These are phyloP conservation scores for Claviceps citrina DNA, from an alignment of 2,329 filamentous ascomycete species.

Conservation along the genomic window DNA sequence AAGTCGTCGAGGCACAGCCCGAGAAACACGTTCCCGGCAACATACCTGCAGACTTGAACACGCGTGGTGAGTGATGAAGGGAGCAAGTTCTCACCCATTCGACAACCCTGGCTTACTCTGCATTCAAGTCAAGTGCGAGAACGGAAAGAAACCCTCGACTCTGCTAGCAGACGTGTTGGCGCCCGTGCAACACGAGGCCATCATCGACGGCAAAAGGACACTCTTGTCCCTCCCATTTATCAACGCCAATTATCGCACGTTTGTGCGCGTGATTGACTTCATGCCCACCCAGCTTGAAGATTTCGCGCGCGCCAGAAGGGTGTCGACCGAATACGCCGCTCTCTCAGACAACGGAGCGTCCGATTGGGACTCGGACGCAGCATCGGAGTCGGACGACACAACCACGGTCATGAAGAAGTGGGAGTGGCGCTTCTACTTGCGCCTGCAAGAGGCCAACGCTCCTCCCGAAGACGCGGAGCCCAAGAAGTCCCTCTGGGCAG, in stretches of 20 bases:
- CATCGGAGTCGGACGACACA: constrained; percentile 13
- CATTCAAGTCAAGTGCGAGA: constrained; percentile 30
- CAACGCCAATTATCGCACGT: constrained; percentile 53
- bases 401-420: constrained; percentile 27
- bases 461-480: constrained; percentile 11
- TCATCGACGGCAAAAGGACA: constrained; percentile 22
- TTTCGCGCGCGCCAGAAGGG: constrained; percentile 42
- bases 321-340: constrained; percentile 29
- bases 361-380: constrained; percentile 7
- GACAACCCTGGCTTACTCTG: neutral
- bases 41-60: constrained; percentile 15
- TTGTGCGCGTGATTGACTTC: constrained; percentile 71
- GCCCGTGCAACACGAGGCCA: constrained; percentile 25
- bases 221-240: constrained; percentile 50
- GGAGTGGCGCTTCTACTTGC: constrained; percentile 74
- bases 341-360: constrained; percentile 29
- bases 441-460: constrained; percentile 48
- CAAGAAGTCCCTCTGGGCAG: constrained; percentile 44
- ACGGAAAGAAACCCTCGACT: constrained; percentile 20
- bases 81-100: neutral
- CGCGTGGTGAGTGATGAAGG: constrained; percentile 13
- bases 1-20: constrained; percentile 12
- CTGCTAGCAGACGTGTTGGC: constrained; percentile 26
- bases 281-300: constrained; percentile 53
- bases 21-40: constrained; percentile 11